Evolutionary conservation across 345 rosid species (phyloP), one percentile per base, ranked within the genome.

Genomic region (Eucalyptus polyanthemos): DNA sequence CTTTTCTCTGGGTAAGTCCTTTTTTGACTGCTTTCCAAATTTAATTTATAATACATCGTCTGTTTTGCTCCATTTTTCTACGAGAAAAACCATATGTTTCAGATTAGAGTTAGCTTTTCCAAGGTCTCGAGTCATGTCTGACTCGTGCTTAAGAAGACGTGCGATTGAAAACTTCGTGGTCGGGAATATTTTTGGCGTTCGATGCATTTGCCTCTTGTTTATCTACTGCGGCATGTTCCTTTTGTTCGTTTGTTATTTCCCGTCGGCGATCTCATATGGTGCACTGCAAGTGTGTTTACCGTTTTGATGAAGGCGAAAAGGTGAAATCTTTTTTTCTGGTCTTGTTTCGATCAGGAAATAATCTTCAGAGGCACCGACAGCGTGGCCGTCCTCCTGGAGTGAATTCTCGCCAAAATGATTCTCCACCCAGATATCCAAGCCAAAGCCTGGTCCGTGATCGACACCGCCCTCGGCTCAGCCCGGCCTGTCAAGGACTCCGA

Each of bases 381-480:
- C 2, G 95, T 94, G 42, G 95, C 95, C 37, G 91, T 95, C 50
- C 90, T 95, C 5, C 85, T 93, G 1, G 97, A 95, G 49, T 94
- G 97, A 96, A 91, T 93, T 69, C 92, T 95, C 7, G 96, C 97
- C 29, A 90, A 96, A 88, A 93, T 94, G 94, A 92, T 93, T 31
- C 50, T 94, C 22, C 97, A 94, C 86, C 95, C 91, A 6, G 95
- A 93, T 5, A 88, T 95, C 29, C 97, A 96, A 92, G 91, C 92
- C 19, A 93, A 94, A 88, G 97, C 94, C 25, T 94, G 91, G 67
- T 54, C 90, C 22, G 99, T 94, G 90, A 97, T 96, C 31, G 91
- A 95, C 53, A 47, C 88, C 0, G 19, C 0, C 12, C 92, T 95
- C 21, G 94, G 96, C 69, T 86, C 47, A 1, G 62, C 45, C 37